Evolutionary conservation across 305 asterid species (phyloP).

Genomic region (Fraxinus sp.): DNA sequence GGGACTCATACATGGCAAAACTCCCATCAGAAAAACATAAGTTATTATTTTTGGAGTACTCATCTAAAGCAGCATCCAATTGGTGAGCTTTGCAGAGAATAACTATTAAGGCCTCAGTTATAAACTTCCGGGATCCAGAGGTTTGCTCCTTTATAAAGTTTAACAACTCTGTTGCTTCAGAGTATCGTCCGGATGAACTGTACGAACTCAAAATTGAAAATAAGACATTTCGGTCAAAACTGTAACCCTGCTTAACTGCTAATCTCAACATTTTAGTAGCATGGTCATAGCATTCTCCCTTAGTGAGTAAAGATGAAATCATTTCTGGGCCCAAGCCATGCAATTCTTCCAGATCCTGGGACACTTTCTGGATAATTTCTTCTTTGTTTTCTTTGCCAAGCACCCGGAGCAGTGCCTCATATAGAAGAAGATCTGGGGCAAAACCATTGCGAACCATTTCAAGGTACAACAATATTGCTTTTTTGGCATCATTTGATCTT

Average conservation of each 20-base stretch:
- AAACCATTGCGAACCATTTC: slow-evolving; percentile 71
- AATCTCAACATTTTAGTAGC: slow-evolving; percentile 69
- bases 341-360: slow-evolving; percentile 62
- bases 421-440: slow-evolving; percentile 57
- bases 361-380: slow-evolving; percentile 49
- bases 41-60: slow-evolving; percentile 46
- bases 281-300: slow-evolving; percentile 69
- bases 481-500: slow-evolving; percentile 58
- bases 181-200: slow-evolving; percentile 71
- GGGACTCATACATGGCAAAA: slow-evolving; percentile 58
- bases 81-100: slow-evolving; percentile 74
- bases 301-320: slow-evolving; percentile 66
- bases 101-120: slow-evolving; percentile 69
- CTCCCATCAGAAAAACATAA: slow-evolving; percentile 39
- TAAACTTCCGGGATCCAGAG: slow-evolving; percentile 48
- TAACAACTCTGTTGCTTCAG: slow-evolving; percentile 72
- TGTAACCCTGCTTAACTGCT: slow-evolving; percentile 56
- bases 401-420: slow-evolving; percentile 53
- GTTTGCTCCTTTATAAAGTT: slow-evolving; percentile 58
- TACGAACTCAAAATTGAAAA: slow-evolving; percentile 72
- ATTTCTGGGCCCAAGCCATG: slow-evolving; percentile 55
- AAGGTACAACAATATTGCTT: slow-evolving; percentile 62
- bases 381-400: slow-evolving; percentile 56
- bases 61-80: slow-evolving; percentile 74
- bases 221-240: slow-evolving; percentile 50